Evolutionary conservation across 768 basidiomycete genomes (phyloP).

Genomic region (Boletus vinaceobasis): DNA sequence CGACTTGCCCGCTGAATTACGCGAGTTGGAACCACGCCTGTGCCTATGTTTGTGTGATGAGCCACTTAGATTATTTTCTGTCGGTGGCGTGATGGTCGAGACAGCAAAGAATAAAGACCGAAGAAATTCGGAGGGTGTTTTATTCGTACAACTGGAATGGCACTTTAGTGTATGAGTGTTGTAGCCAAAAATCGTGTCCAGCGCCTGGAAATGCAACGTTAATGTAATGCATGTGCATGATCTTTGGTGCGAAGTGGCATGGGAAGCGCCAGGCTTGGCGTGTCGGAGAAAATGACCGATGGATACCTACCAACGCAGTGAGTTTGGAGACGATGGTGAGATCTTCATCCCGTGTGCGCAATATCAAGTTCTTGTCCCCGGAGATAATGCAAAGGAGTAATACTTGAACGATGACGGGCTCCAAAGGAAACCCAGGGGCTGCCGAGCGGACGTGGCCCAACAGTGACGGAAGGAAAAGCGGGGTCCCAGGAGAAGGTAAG

Average conservation of each 20-base stretch:
- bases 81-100: conserved; percentile 14
- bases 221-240: not conserved
- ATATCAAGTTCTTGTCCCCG: conserved; percentile 58
- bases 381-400: conserved; percentile 63
- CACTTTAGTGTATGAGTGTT: conserved; percentile 56
- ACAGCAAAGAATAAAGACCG: conserved; percentile 37
- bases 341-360: conserved; percentile 66
- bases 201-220: conserved; percentile 40
- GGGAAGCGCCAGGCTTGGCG: conserved; percentile 2
- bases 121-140: conserved; percentile 30
- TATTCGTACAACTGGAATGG: conserved; percentile 20
- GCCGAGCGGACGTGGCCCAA: conserved; percentile 44
- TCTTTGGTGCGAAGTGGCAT: not conserved
- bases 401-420: conserved; percentile 62
- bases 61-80: conserved; percentile 10
- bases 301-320: conserved; percentile 47
- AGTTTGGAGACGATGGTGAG: conserved; percentile 56
- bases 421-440: conserved; percentile 50
- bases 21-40: conserved; percentile 19
- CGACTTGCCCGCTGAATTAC: conserved; percentile 17
- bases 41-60: conserved; percentile 17
- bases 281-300: conserved; percentile 1
- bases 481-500: conserved; percentile 40
- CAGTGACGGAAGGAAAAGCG: conserved; percentile 48
- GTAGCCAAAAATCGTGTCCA: conserved; percentile 58